Evolutionary conservation across 169 alveolate species (phyloP).

Genomic region (Gregarina niphandrodes): DNA sequence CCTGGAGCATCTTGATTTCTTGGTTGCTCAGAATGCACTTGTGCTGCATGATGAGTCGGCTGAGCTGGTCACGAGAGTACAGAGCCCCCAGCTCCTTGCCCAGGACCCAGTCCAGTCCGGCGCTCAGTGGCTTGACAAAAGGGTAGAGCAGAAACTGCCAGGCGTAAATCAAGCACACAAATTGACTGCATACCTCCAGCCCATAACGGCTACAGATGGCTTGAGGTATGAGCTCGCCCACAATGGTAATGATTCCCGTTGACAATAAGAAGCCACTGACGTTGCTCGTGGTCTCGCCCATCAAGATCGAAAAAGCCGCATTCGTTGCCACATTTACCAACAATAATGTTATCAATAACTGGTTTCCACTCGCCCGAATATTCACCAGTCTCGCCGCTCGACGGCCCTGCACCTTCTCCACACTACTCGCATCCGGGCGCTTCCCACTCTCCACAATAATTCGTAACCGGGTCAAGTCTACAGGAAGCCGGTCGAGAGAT

Average conservation of each 20-base stretch:
- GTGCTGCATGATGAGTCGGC: slow-evolving; percentile 7
- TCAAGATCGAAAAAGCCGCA: slow-evolving; percentile 35
- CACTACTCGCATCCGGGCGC: too few relatives aligned
- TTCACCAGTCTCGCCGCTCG: too few relatives aligned
- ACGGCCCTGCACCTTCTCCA: too few relatives aligned
- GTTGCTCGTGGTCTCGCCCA: slow-evolving; percentile 31
- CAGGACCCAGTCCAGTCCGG: slow-evolving; percentile 17
- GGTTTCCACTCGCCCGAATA: slow-evolving; percentile 37
- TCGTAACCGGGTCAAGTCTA: too few relatives aligned
- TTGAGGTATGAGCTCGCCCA: slow-evolving; percentile 49
- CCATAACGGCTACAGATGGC: slow-evolving; percentile 45
- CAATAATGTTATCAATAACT: slow-evolving; percentile 32
- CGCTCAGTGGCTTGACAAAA: slow-evolving; percentile 24
- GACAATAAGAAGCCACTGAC: slow-evolving; percentile 30
- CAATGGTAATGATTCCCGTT: slow-evolving; percentile 29
- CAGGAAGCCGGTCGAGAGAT: too few relatives aligned
- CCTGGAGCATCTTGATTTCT: slow-evolving; percentile 13
- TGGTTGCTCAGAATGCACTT: slow-evolving; percentile 10
- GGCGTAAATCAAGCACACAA: slow-evolving; percentile 14
- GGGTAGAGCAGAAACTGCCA: slow-evolving; percentile 20
- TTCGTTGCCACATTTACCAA: slow-evolving; percentile 44
- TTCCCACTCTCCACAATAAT: too few relatives aligned
- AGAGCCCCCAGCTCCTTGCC: slow-evolving; percentile 22
- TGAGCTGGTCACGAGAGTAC: slow-evolving; percentile 9
- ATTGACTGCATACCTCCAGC: slow-evolving; percentile 29